These are phyloP conservation scores for Wickerhamomyces canadensis DNA, from an alignment of 805 yeast genomes.

Conservation along the genomic window DNA sequence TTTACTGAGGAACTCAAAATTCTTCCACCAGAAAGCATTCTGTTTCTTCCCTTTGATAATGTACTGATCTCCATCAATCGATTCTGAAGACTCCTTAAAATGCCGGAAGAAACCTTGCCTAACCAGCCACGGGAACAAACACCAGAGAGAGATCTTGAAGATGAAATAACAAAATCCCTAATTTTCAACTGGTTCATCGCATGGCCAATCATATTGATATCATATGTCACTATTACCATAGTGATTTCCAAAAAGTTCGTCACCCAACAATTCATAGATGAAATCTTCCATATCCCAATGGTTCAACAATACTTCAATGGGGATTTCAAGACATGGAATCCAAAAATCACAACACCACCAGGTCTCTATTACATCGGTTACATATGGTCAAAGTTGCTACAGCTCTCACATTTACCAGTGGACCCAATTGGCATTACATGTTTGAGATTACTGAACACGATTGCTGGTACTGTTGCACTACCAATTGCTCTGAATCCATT, in stretches of 20 bases:
- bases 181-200: constrained; percentile 28
- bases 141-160: constrained; percentile 17
- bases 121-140: background rate
- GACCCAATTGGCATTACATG: constrained; percentile 31
- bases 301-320: constrained; percentile 60
- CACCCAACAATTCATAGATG: constrained; percentile 50
- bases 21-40: background rate
- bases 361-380: constrained; percentile 64
- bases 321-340: constrained; percentile 68
- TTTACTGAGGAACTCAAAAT: no score
- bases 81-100: background rate
- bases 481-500: constrained; percentile 41
- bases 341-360: constrained; percentile 95
- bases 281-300: constrained; percentile 81
- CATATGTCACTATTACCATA: constrained; percentile 24
- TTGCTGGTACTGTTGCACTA: constrained; percentile 56
- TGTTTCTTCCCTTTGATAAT: no score
- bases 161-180: constrained; percentile 21
- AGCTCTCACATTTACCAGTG: constrained; percentile 20
- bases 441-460: constrained; percentile 53
- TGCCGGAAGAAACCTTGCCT: background rate
- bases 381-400: constrained; percentile 25
- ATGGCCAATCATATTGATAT: constrained; percentile 25
- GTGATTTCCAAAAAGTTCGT: constrained; percentile 24
- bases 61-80: no score